Percentiles rank a stretch among this genome's conserved stretches.
Evolutionary conservation across 2,329 filamentous ascomycete species (phyloP).

Genomic region (Byssoonygena ceratinophila): DNA sequence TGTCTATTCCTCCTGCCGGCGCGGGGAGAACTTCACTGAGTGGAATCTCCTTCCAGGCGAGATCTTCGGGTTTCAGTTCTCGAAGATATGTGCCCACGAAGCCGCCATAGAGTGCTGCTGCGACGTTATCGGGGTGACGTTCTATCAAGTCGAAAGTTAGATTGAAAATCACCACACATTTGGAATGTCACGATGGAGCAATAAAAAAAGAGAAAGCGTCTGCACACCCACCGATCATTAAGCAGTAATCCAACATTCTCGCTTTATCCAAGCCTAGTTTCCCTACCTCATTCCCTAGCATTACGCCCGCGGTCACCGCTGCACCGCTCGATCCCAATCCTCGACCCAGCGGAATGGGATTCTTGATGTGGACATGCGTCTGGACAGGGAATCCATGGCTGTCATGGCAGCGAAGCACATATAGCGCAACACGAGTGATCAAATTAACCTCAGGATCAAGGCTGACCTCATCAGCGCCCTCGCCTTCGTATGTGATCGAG

Average conservation of each 20-base stretch:
- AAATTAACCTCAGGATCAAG: conserved; percentile 80
- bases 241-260: conserved; percentile 83
- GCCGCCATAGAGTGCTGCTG: conserved; percentile 86
- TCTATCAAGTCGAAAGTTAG: conserved; percentile 31
- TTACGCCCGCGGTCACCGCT: conserved; percentile 89
- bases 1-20: conserved; percentile 83
- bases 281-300: conserved; percentile 81
- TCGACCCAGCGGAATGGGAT: conserved; percentile 85
- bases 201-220: not conserved
- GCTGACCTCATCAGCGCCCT: conserved; percentile 61
- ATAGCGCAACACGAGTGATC: conserved; percentile 85
- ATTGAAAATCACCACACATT: not conserved
- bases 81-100: conserved; percentile 96
- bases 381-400: conserved; percentile 71
- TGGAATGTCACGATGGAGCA: not conserved
- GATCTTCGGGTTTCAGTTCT: conserved; percentile 78
- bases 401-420: conserved; percentile 85
- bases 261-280: conserved; percentile 65
- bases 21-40: conserved; percentile 85
- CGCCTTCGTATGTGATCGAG: conserved; percentile 79
- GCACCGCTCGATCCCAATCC: conserved; percentile 92
- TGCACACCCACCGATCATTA: conserved; percentile 68
- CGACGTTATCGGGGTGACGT: conserved; percentile 87
- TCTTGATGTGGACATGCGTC: conserved; percentile 89
- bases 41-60: conserved; percentile 83